Conservation (phyloP, 2,329 filamentous ascomycete species). For the Endothia cerciana region DNA sequence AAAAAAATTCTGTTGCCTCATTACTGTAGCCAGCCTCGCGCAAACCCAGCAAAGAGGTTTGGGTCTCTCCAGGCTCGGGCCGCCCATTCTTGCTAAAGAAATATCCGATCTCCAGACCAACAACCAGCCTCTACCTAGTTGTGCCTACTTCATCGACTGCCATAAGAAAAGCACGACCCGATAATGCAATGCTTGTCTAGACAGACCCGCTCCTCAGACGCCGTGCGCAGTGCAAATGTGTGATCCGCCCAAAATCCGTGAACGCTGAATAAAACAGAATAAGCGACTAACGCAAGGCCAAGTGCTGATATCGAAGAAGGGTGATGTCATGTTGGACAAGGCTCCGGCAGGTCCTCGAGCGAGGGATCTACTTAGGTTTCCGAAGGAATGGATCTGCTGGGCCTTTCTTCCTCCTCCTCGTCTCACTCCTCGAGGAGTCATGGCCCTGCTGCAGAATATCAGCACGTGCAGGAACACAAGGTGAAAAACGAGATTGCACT, state of each 20-base stretch:
- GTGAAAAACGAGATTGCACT: neutral
- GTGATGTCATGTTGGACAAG: neutral
- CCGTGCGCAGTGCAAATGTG: neutral
- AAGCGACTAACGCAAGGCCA: neutral
- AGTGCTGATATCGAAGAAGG: neutral
- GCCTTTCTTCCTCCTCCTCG: slow-evolving; percentile 40
- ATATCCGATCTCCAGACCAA: neutral
- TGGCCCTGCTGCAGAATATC: neutral
- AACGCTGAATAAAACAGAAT: neutral
- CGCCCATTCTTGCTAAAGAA: neutral
- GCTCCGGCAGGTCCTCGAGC: neutral
- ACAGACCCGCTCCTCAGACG: neutral
- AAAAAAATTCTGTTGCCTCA: neutral
- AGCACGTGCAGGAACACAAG: neutral
- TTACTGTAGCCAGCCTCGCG: neutral
- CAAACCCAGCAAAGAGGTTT: neutral
- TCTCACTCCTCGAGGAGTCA: neutral
- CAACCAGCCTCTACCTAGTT: neutral
- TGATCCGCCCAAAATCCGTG: neutral
- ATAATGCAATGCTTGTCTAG: neutral
- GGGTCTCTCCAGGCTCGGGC: neutral
- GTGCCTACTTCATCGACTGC: neutral
- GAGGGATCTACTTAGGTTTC: slow-evolving; percentile 37
- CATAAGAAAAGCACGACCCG: neutral
- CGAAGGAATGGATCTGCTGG: slow-evolving; percentile 52